Conservation (phyloP, 805 yeast species). For the Yamadazyma philogaea region DNA sequence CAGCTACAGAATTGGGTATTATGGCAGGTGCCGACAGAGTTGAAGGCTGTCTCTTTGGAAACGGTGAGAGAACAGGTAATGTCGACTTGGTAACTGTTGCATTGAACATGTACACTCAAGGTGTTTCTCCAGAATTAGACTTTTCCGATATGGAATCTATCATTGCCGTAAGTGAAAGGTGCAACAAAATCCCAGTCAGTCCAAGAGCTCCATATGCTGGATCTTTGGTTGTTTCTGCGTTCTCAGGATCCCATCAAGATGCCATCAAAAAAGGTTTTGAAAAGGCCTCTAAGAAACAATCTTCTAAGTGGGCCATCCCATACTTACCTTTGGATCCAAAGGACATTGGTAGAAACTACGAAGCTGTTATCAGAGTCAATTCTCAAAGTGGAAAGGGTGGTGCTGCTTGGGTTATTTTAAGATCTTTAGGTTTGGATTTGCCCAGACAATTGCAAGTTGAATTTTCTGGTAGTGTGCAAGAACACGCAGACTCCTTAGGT, state of each 20-base stretch:
- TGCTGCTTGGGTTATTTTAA: conserved; percentile 76
- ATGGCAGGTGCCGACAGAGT: conserved; percentile 86
- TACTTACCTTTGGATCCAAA: conserved; percentile 78
- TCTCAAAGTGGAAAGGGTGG: conserved; percentile 90
- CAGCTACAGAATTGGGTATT: conserved; percentile 73
- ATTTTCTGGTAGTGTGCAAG: conserved; percentile 64
- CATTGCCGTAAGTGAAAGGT: conserved; percentile 67
- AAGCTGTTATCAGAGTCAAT: conserved; percentile 79
- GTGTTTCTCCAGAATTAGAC: conserved; percentile 68
- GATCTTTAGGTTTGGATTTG: conserved; percentile 67
- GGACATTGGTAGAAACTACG: conserved; percentile 77
- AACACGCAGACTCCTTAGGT: conserved; percentile 60
- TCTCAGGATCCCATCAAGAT: conserved; percentile 71
- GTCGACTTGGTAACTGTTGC: conserved; percentile 77
- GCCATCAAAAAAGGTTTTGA: conserved; percentile 68
- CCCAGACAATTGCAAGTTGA: conserved; percentile 70
- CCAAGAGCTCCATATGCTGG: conserved; percentile 82
- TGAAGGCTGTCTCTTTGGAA: conserved; percentile 79
- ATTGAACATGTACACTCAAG: conserved; percentile 74
- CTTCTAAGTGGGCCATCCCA: conserved; percentile 60
- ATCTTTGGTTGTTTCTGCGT: conserved; percentile 73
- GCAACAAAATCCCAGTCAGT: conserved; percentile 72
- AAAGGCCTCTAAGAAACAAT: conserved; percentile 43
- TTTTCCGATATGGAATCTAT: conserved; percentile 65
- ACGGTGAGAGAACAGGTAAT: conserved; percentile 84